A percentile compares a stretch with the other conserved stretches of the same genome.
phyloP scores from a whole-genome alignment of 768 basidiomycete species.

The Suillus tomentosus region DNA sequence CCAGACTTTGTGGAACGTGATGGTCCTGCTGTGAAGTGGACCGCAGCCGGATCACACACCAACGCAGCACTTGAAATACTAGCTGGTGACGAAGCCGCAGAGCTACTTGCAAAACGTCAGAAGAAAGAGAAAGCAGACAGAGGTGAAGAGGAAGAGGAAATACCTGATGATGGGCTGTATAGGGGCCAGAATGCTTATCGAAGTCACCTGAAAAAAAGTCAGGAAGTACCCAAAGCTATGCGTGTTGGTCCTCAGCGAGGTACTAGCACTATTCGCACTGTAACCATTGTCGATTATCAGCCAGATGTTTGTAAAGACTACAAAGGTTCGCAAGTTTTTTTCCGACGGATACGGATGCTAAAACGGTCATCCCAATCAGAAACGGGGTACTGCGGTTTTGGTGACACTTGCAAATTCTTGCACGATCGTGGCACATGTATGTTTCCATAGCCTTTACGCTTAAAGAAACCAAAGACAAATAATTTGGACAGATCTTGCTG shows the following conservation, averaged over 20 bases:
- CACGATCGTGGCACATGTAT: slow-evolving; percentile 95
- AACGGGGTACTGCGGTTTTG: slow-evolving; percentile 98
- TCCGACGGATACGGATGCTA: slow-evolving; percentile 15
- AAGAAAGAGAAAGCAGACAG: slow-evolving; percentile 54
- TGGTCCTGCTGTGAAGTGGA: slow-evolving; percentile 75
- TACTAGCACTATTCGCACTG: slow-evolving; percentile 83
- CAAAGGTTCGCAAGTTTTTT: slow-evolving; percentile 67
- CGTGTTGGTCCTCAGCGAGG: slow-evolving; percentile 78
- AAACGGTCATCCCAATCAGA: slow-evolving; percentile 48
- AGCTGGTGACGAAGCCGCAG: slow-evolving; percentile 81
- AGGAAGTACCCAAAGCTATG: slow-evolving; percentile 88
- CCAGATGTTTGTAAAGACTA: slow-evolving; percentile 99
- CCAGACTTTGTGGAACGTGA: slow-evolving; percentile 56
- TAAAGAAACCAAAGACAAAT: slow-evolving; percentile 15
- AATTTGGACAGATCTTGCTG: slow-evolving; percentile 73
- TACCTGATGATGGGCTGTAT: slow-evolving; percentile 84
- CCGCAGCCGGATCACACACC: slow-evolving; percentile 71
- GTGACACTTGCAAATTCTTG: slow-evolving; percentile 98
- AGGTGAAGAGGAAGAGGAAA: slow-evolving; percentile 56
- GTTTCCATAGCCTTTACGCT: slow-evolving; percentile 33
- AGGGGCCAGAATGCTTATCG: slow-evolving; percentile 82
- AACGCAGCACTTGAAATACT: slow-evolving; percentile 74
- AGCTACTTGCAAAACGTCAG: slow-evolving; percentile 69
- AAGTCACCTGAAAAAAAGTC: slow-evolving; percentile 76
- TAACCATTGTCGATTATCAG: slow-evolving; percentile 96